Conservation (phyloP, 2,329 filamentous ascomycete genomes). For the Penicillium sp. region DNA sequence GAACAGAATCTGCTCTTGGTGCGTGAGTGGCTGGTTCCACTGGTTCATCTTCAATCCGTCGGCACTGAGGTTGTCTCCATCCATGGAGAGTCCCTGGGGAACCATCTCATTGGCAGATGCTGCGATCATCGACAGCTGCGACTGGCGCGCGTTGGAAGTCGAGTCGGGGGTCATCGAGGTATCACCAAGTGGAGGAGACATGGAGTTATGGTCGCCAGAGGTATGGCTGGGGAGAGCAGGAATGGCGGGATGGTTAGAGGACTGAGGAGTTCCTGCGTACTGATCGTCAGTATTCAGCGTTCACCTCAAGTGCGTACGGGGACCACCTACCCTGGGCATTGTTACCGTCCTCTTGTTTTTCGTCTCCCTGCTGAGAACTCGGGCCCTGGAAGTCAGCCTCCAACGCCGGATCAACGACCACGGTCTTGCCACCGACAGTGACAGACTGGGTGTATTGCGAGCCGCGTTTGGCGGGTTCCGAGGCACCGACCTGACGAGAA, state of each 20-base stretch:
- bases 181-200: conserved; percentile 35
- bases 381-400: conserved; percentile 42
- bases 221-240: conserved; percentile 34
- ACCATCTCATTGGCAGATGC: conserved; percentile 49
- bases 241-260: conserved; percentile 30
- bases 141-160: conserved; percentile 38
- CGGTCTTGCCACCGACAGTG: conserved; percentile 42
- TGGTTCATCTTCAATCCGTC: conserved; percentile 33
- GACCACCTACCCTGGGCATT: conserved; percentile 16
- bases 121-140: conserved; percentile 47
- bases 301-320: background rate
- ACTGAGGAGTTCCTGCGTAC: conserved; percentile 29
- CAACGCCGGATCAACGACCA: conserved; percentile 44
- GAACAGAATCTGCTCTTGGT: conserved; percentile 40
- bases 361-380: conserved; percentile 26
- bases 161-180: conserved; percentile 37
- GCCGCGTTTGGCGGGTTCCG: conserved; percentile 46
- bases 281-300: conserved; percentile 13
- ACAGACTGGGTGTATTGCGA: conserved; percentile 40
- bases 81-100: conserved; percentile 37
- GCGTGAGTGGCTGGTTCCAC: conserved; percentile 39
- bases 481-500: conserved; percentile 69
- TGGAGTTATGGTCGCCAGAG: conserved; percentile 32
- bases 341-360: conserved; percentile 14
- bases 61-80: conserved; percentile 17